phyloP scores from a whole-genome alignment of 768 basidiomycete species.

The Auricularia heimuer region DNA sequence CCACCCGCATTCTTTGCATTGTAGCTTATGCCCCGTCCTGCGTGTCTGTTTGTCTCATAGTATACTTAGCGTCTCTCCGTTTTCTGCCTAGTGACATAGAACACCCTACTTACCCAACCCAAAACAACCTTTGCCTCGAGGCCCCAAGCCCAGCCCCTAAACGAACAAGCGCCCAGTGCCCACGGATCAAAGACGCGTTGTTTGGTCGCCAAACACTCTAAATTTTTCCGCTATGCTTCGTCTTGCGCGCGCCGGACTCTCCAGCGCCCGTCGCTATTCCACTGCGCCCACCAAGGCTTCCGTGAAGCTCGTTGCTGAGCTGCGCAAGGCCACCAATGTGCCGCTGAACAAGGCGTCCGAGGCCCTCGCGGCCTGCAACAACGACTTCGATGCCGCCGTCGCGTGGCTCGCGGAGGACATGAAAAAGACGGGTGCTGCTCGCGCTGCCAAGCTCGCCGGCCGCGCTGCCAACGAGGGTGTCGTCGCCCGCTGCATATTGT shows the following conservation, averaged over 20 bases:
- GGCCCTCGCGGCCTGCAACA: slow-evolving; percentile 65
- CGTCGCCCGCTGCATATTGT: slow-evolving; percentile 65
- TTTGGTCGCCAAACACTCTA: not conserved
- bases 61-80: not conserved
- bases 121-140: too few species aligned
- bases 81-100: too few species aligned
- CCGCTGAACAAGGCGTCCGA: slow-evolving; percentile 84
- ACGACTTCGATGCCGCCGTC: slow-evolving; percentile 65
- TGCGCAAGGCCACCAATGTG: slow-evolving; percentile 72
- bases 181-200: too few species aligned
- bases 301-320: slow-evolving; percentile 71
- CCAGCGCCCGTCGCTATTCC: slow-evolving; percentile 38
- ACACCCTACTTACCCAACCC: too few species aligned
- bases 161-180: too few species aligned
- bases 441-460: slow-evolving; percentile 76
- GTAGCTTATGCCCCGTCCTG: not conserved
- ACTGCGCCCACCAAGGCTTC: slow-evolving; percentile 46
- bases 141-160: too few species aligned
- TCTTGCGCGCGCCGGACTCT: not conserved
- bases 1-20: not conserved
- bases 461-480: slow-evolving; percentile 70
- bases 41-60: not conserved
- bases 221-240: not conserved
- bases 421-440: slow-evolving; percentile 56
- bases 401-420: slow-evolving; percentile 76